Evolutionary conservation across 2,329 filamentous ascomycete genomes (phyloP).

Genomic region (Tolypocladium nubicola): DNA sequence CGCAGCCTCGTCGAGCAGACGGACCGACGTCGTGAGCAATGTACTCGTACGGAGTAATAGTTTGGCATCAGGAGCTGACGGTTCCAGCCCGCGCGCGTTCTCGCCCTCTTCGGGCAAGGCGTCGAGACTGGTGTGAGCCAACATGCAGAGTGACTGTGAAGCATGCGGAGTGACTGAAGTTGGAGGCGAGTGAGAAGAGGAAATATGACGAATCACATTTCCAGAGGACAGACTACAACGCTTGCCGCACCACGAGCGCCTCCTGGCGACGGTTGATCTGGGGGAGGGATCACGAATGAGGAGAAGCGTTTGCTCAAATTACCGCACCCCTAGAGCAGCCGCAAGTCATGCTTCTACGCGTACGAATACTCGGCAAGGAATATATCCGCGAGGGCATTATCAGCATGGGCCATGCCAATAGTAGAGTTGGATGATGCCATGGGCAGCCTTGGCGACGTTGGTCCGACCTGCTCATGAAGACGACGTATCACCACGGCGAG

Average conservation of each 20-base stretch:
- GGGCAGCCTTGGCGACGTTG: neutral
- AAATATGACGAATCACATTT: neutral
- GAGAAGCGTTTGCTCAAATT: neutral
- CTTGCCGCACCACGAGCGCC: neutral
- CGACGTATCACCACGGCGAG: neutral
- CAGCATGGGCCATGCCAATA: neutral
- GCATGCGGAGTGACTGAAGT: no score
- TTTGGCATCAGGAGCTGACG: neutral
- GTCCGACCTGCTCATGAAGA: neutral
- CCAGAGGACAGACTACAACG: neutral
- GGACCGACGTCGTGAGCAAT: neutral
- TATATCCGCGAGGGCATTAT: neutral
- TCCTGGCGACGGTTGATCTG: neutral
- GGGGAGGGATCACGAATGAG: neutral
- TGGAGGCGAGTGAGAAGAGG: neutral
- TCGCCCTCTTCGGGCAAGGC: neutral
- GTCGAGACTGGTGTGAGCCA: neutral
- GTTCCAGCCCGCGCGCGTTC: neutral
- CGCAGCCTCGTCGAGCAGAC: neutral
- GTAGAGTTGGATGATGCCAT: neutral
- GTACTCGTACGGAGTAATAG: neutral
- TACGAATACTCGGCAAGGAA: neutral
- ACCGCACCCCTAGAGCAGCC: neutral
- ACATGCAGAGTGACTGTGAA: no score
- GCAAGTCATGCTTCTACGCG: neutral